Percentiles rank a stretch among this genome's conserved stretches.
Evolutionary conservation across 495 filamentous ascomycete genomes (phyloP).

Genomic region (Cudoniella acicularis): DNA sequence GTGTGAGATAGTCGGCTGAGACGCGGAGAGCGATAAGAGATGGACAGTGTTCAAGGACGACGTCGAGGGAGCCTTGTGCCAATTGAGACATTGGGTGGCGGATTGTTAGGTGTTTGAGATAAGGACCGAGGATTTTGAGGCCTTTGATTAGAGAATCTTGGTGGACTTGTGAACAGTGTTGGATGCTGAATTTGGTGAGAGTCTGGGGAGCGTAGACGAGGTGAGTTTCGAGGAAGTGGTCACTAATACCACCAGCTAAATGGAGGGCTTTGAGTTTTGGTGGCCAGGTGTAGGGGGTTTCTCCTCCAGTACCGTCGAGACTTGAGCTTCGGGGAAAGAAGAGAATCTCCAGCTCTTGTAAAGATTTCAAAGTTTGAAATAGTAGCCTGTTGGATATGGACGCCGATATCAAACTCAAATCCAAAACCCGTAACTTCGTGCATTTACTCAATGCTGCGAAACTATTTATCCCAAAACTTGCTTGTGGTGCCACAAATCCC

Average conservation of each 20-base stretch:
- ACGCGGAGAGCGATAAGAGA: slow-evolving; percentile 30
- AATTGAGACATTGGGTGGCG: slow-evolving; percentile 24
- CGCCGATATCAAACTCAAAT: slow-evolving; percentile 58
- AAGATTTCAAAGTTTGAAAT: slow-evolving; percentile 47
- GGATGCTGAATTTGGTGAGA: slow-evolving; percentile 20
- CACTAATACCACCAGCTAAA: slow-evolving; percentile 40
- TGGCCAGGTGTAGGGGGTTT: slow-evolving; percentile 39
- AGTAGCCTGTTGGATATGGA: slow-evolving; percentile 47
- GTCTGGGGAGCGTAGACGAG: slow-evolving; percentile 5
- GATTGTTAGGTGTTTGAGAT: slow-evolving; percentile 24
- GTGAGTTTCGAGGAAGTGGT: slow-evolving; percentile 36
- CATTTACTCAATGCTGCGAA: slow-evolving; percentile 64
- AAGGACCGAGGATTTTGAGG: slow-evolving; percentile 13
- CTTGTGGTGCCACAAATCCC: slow-evolving; percentile 61
- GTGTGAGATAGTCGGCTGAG: slow-evolving; percentile 36
- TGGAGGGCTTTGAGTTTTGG: slow-evolving; percentile 38
- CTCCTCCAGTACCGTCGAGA: slow-evolving; percentile 21
- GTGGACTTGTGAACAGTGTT: slow-evolving; percentile 23
- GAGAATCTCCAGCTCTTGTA: slow-evolving; percentile 46
- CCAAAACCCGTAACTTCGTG: slow-evolving; percentile 46
- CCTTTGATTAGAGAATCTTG: neutral
- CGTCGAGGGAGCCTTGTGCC: slow-evolving; percentile 27
- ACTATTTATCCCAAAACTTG: slow-evolving; percentile 61
- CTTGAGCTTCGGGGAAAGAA: slow-evolving; percentile 53
- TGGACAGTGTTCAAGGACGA: slow-evolving; percentile 31